These are phyloP conservation scores for Candida hispaniensis DNA, from an alignment of 805 yeast species.

Conservation along the genomic window DNA sequence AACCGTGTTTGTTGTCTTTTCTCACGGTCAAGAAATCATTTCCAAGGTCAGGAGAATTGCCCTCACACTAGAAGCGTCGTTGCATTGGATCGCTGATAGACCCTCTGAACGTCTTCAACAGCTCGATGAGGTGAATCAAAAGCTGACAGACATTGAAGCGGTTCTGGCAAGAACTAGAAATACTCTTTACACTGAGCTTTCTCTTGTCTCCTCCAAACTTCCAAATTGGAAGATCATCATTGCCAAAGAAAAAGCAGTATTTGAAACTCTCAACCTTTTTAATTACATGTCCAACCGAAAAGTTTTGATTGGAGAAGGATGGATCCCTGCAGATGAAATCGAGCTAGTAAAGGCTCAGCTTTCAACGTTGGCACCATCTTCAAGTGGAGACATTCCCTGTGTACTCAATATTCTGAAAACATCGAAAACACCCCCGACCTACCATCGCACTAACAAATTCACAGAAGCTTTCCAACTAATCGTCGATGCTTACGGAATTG, in stretches of 20 bases:
- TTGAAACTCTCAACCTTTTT: slow-evolving; percentile 63
- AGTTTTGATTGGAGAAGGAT: slow-evolving; percentile 88
- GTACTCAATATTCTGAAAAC: slow-evolving; percentile 54
- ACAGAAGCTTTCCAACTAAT: slow-evolving; percentile 87
- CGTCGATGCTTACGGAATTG: slow-evolving; percentile 91
- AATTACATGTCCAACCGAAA: slow-evolving; percentile 76
- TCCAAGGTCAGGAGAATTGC: slow-evolving; percentile 70
- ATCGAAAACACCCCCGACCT: slow-evolving; percentile 86
- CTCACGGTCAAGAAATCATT: slow-evolving; percentile 74
- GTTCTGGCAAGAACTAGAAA: slow-evolving; percentile 55
- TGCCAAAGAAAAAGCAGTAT: slow-evolving; percentile 75
- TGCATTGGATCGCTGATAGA: slow-evolving; percentile 51
- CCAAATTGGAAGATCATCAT: slow-evolving; percentile 60
- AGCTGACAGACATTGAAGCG: slow-evolving; percentile 45
- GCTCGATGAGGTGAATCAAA: slow-evolving; percentile 34
- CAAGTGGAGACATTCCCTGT: slow-evolving; percentile 36
- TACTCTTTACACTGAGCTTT: slow-evolving; percentile 65
- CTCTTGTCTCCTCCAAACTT: slow-evolving; percentile 64
- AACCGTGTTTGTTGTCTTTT: slow-evolving; percentile 76
- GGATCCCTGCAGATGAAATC: slow-evolving; percentile 82
- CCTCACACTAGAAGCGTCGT: slow-evolving; percentile 79
- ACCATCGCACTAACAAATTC: slow-evolving; percentile 87
- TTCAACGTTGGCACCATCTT: slow-evolving; percentile 47
- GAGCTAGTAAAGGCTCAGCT: slow-evolving; percentile 54
- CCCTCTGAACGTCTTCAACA: slow-evolving; percentile 31